A percentile compares a stretch with the other conserved stretches of the same genome.
Conservation (phyloP, 2,329 filamentous ascomycete species). For the Diaporthe vaccinii region DNA sequence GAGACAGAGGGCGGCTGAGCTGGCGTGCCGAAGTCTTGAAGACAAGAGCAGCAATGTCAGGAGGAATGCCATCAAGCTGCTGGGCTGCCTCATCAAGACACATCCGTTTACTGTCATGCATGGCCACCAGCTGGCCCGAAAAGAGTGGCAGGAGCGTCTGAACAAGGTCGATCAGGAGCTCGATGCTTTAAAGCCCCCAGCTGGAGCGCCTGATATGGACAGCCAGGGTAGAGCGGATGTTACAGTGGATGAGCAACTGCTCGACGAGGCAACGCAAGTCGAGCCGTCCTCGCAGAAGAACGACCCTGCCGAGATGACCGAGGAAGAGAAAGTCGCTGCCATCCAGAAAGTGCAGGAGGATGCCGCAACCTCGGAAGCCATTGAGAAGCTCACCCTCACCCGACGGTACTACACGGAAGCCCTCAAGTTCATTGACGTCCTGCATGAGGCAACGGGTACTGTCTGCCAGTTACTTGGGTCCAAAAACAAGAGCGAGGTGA, state of each 20-base stretch:
- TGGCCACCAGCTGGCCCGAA: conserved; percentile 84
- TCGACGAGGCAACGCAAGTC: conserved; percentile 90
- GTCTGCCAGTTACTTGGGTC: conserved; percentile 92
- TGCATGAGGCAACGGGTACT: conserved; percentile 84
- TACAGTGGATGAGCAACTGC: conserved; percentile 80
- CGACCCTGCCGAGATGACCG: conserved; percentile 74
- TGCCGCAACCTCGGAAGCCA: conserved; percentile 88
- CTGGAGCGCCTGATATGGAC: conserved; percentile 79
- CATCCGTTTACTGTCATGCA: conserved; percentile 96
- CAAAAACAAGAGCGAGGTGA: conserved; percentile 97
- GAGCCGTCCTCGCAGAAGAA: conserved; percentile 74
- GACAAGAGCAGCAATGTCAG: conserved; percentile 99
- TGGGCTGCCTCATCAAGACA: conserved; percentile 89
- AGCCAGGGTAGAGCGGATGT: conserved; percentile 68
- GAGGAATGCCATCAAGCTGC: conserved; percentile 92
- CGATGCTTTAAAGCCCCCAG: conserved; percentile 83
- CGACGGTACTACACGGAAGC: conserved; percentile 94
- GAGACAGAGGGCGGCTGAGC: conserved; percentile 86
- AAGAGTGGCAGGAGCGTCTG: conserved; percentile 87
- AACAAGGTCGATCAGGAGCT: conserved; percentile 88
- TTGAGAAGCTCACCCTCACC: conserved; percentile 89
- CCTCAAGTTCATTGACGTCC: conserved; percentile 90
- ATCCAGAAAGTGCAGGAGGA: conserved; percentile 87
- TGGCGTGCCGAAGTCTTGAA: conserved; percentile 89
- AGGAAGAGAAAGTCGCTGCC: conserved; percentile 81